Base-by-base conservation (phyloP, 805 yeast genomes). In the Sugiyamaella valdiviana region DNA sequence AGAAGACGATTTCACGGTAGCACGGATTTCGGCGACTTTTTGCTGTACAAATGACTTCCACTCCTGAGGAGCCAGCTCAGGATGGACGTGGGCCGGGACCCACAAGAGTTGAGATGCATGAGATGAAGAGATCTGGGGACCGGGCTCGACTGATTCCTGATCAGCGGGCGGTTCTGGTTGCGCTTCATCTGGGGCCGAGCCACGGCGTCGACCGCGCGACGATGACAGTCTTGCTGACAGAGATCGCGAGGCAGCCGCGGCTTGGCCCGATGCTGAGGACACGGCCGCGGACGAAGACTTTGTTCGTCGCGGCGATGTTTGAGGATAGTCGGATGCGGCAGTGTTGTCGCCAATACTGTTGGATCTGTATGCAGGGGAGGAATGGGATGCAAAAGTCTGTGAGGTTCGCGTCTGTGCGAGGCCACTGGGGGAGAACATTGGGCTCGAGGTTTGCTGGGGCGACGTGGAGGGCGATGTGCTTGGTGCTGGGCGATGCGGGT, bases 81-180 rank as follows among this genome's bases (percentile, higher is more conserved):
- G 98, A 63, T 93, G 99, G 36, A 88, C 74, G 53, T 79, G 80
- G 1, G 98, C 99, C 0, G 98, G 98, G 1, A 93, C 97, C 99
- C 99, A 91, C 46, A 91, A 69, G 26, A 85, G 67, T 49, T 55
- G 51, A 20, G 60, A 56, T 5, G 60, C 52, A 7, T 55, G 55
- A 3, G 57, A 44, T 15, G 57, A 37, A 23, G 44, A 41, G 12
- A 49, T 41, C 29, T 47, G 44, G 26, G 42, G 36, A 29, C n/a
- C 15, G 3, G 32, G 14, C 14, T 26, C n/a, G 9, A n/a, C 32
- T 26, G 32, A 26, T 26, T 26, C 32, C 32, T 2, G 32, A 23
- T 24, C 22, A 14, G 20, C 21, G 7, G 4, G 9, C n/a, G 32
- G 6, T 2, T 29, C 44, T 9, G 14, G 23, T 3, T 12, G 2